Conservation (phyloP, 306 rosid genomes). For the Mucuna pruriens region DNA sequence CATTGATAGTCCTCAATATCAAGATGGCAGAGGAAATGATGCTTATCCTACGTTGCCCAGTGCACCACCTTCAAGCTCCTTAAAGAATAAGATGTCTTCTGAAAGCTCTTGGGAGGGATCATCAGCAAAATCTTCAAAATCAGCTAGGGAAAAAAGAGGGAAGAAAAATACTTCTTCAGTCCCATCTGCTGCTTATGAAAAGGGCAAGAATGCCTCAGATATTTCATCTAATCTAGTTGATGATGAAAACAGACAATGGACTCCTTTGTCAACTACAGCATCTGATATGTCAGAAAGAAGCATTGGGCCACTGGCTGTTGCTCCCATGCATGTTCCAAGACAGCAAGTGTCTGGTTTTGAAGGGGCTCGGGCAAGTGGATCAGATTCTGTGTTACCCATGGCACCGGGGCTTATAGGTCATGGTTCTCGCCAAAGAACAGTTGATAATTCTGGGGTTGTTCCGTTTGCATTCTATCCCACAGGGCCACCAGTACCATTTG, state of each 20-base stretch:
- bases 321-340: slow-evolving; percentile 52
- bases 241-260: slow-evolving; percentile 64
- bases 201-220: slow-evolving; percentile 65
- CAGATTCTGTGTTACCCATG: slow-evolving; percentile 58
- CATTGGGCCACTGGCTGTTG: slow-evolving; percentile 44
- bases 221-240: slow-evolving; percentile 58
- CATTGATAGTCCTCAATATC: slow-evolving; percentile 53
- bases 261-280: slow-evolving; percentile 35
- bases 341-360: slow-evolving; percentile 64
- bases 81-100: slow-evolving; percentile 59
- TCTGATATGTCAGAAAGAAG: slow-evolving; percentile 58
- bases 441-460: slow-evolving; percentile 59
- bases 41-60: slow-evolving; percentile 48
- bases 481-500: slow-evolving; percentile 84
- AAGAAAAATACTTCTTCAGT: slow-evolving; percentile 46
- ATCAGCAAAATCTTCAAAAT: slow-evolving; percentile 59
- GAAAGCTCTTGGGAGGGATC: slow-evolving; percentile 88
- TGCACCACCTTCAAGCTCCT: slow-evolving; percentile 49
- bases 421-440: slow-evolving; percentile 65
- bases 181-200: slow-evolving; percentile 51
- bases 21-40: slow-evolving; percentile 62
- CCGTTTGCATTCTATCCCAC: slow-evolving; percentile 73
- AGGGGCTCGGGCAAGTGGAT: slow-evolving; percentile 63
- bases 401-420: slow-evolving; percentile 58
- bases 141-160: slow-evolving; percentile 67